phyloP scores from a whole-genome alignment of 495 filamentous ascomycete genomes.

The Aspergillus heteromorphus region DNA sequence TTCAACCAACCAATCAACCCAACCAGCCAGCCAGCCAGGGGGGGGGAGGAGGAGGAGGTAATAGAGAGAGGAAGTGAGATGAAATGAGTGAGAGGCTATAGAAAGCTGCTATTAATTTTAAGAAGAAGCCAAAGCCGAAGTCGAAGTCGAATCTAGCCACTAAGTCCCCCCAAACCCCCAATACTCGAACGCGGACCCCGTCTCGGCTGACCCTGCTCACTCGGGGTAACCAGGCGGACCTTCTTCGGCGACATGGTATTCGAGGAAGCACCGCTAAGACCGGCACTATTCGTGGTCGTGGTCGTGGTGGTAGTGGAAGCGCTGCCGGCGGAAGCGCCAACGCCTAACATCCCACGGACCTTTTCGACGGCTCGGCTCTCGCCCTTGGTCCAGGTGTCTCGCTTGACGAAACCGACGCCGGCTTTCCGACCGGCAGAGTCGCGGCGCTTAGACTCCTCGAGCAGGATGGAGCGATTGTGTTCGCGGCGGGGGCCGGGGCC shows the following conservation, averaged over 20 bases:
- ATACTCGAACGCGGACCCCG: constrained; percentile 21
- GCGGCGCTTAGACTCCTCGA: constrained; percentile 32
- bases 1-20: too few relatives aligned
- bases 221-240: constrained; percentile 40
- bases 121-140: too few relatives aligned
- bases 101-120: too few relatives aligned
- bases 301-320: constrained; percentile 17
- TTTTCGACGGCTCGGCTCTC: constrained; percentile 37
- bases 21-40: too few relatives aligned
- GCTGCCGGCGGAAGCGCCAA: constrained; percentile 21
- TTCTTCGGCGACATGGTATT: constrained; percentile 39
- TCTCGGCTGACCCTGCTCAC: constrained; percentile 31
- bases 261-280: constrained; percentile 19
- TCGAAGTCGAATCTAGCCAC: too few relatives aligned
- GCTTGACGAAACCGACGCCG: constrained; percentile 35
- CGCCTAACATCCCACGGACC: constrained; percentile 42
- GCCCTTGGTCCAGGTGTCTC: constrained; percentile 30
- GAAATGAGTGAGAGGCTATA: too few relatives aligned
- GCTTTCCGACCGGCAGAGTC: constrained; percentile 32
- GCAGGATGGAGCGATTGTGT: constrained; percentile 29
- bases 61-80: too few relatives aligned
- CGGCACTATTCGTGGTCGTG: constrained; percentile 8
- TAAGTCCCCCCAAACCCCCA: constrained; percentile 11
- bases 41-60: too few relatives aligned
- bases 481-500: constrained; percentile 57